Percentiles rank a stretch among this genome's conserved stretches.
Evolutionary conservation across 2,329 filamentous ascomycete species (phyloP).

Genomic region (Balansia obtecta): DNA sequence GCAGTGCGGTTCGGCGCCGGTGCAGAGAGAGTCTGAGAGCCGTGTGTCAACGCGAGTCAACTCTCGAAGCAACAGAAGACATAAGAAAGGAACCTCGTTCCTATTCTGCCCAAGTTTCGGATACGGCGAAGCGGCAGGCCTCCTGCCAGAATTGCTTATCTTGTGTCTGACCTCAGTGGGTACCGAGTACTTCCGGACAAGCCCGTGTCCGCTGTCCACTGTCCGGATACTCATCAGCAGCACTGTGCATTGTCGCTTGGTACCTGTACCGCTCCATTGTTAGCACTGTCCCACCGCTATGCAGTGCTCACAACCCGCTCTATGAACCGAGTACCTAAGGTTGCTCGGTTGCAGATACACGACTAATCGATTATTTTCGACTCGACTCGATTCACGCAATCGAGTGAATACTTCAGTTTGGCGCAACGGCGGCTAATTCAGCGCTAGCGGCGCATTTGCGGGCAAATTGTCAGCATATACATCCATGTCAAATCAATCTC

Average conservation of each 20-base stretch:
- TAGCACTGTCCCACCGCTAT: not conserved
- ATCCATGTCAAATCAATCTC: not conserved
- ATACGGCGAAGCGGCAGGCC: no score
- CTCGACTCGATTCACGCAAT: no score
- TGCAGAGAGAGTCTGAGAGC: not conserved
- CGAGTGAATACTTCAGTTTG: no score
- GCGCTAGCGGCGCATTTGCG: not conserved
- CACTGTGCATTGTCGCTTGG: not conserved
- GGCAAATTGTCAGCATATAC: no score
- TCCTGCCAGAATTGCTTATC: no score
- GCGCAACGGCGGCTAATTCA: conserved; percentile 5
- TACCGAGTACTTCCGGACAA: no score
- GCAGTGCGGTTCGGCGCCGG: not conserved
- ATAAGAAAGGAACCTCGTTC: no score
- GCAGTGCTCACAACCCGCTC: not conserved
- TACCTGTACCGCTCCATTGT: not conserved
- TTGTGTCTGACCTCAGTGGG: no score
- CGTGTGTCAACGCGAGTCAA: not conserved
- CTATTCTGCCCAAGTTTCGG: no score
- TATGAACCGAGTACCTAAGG: not conserved
- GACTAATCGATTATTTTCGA: no score
- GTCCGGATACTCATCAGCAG: not conserved
- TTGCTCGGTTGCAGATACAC: no score
- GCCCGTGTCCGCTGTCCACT: no score
- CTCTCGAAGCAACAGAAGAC: not conserved